A percentile compares a stretch with the other conserved stretches of the same genome.
Conservation (phyloP, 805 yeast species). For the Martiniozyma abietophila region DNA sequence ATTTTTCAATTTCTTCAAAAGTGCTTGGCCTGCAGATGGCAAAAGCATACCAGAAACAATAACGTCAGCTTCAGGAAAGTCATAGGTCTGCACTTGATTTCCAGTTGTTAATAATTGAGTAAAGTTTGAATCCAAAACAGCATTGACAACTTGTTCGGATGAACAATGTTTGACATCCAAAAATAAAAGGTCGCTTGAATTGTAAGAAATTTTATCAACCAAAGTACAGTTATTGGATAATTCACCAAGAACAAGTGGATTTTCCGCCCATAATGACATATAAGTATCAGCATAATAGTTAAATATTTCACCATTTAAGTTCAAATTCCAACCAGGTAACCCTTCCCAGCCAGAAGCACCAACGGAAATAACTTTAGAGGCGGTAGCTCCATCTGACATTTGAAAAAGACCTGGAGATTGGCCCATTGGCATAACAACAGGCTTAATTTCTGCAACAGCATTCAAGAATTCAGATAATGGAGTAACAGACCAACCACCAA, state of each 20-base stretch:
- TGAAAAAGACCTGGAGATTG: conserved; percentile 7
- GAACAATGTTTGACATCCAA: conserved; percentile 5
- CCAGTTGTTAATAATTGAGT: conserved; percentile 5
- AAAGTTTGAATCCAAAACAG: conserved; percentile 3
- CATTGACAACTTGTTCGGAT: neutral
- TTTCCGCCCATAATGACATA: neutral
- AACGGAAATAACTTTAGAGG: conserved; percentile 6
- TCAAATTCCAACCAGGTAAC: conserved; percentile 2
- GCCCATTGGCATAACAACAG: conserved; percentile 9
- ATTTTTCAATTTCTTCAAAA: conserved; percentile 3
- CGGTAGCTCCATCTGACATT: conserved; percentile 9
- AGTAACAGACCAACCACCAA: conserved; percentile 7
- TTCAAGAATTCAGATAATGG: conserved; percentile 2
- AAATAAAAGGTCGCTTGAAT: conserved; percentile 1
- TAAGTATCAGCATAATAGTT: neutral
- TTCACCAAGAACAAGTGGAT: conserved; percentile 2
- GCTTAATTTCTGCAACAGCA: conserved; percentile 1
- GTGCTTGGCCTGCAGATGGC: neutral
- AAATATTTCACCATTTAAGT: conserved; percentile 1
- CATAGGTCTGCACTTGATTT: neutral
- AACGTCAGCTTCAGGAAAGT: neutral
- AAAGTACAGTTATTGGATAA: conserved; percentile 1
- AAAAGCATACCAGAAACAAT: conserved; percentile 2
- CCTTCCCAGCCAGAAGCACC: conserved; percentile 7
- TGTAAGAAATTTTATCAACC: neutral